Percentiles rank a stretch among this genome's conserved stretches.
phyloP scores from a whole-genome alignment of 768 basidiomycete genomes.

The Paxillus ammoniavirescens region DNA sequence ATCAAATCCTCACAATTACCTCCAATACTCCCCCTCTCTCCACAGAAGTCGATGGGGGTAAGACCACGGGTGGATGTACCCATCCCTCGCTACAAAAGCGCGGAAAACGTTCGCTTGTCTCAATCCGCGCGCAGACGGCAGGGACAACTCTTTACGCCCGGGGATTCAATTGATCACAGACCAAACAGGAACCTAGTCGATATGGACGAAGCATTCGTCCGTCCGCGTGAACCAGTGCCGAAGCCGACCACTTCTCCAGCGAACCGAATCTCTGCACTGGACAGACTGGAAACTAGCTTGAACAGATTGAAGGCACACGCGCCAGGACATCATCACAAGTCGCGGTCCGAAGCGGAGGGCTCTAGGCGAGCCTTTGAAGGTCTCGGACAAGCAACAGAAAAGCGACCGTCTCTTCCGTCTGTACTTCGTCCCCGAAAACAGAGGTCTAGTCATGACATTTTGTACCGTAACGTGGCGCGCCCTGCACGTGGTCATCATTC shows the following conservation, averaged over 20 bases:
- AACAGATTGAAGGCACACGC: conserved; percentile 31
- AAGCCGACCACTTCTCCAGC: conserved; percentile 11
- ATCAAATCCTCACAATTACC: background rate
- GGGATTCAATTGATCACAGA: background rate
- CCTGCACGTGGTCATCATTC: conserved; percentile 3
- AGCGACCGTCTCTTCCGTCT: conserved; percentile 22
- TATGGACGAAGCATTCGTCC: conserved; percentile 11
- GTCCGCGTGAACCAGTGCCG: conserved; percentile 20
- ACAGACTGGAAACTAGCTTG: conserved; percentile 34
- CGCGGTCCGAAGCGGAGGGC: conserved; percentile 13
- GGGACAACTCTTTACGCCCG: conserved; percentile 24
- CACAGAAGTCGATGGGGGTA: background rate
- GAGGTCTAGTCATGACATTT: conserved; percentile 6
- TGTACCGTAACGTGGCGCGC: background rate
- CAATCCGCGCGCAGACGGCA: conserved; percentile 19
- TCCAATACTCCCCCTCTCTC: background rate
- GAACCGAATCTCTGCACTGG: conserved; percentile 29
- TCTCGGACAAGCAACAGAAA: conserved; percentile 5
- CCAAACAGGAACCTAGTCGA: conserved; percentile 1
- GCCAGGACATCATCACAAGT: conserved; percentile 24
- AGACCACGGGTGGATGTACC: background rate
- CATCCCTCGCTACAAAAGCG: conserved; percentile 7
- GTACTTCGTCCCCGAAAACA: conserved; percentile 12
- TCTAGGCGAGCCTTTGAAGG: conserved; percentile 3
- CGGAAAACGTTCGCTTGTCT: conserved; percentile 4